phyloP scores from a whole-genome alignment of 495 filamentous ascomycete species.

The Penicillium flavigenum region DNA sequence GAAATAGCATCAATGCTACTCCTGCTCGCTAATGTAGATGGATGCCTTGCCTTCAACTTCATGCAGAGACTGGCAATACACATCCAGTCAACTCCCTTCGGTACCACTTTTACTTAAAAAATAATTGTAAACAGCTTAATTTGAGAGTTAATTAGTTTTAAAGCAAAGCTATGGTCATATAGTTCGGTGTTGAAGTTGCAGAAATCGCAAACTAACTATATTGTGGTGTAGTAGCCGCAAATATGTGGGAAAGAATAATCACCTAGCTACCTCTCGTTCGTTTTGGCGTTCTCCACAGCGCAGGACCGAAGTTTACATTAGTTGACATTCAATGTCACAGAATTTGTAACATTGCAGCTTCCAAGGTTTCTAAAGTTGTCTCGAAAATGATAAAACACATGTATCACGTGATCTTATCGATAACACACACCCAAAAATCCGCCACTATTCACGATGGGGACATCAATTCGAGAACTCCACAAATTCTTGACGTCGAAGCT shows the following conservation, averaged over 20 bases:
- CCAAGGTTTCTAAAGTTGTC: not conserved
- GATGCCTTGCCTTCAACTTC: not conserved
- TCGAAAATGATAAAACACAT: not conserved
- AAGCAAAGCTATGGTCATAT: not conserved
- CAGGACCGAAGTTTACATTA: not conserved
- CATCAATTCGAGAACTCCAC: conserved; percentile 4
- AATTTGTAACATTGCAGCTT: not conserved
- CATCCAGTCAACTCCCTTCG: not conserved
- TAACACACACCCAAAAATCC: conserved; percentile 30
- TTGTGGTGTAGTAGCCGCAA: not conserved
- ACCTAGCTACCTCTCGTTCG: not conserved
- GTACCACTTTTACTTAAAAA: not conserved
- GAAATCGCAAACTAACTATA: not conserved
- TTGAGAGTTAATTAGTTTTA: not conserved
- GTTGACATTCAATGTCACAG: not conserved
- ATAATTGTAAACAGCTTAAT: not conserved
- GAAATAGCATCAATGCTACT: not conserved
- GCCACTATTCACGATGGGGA: conserved; percentile 18
- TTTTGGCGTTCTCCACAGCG: not conserved
- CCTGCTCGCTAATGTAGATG: not conserved
- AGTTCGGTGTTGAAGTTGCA: not conserved
- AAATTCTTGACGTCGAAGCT: conserved; percentile 16
- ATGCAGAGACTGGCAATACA: not conserved
- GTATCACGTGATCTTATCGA: conserved; percentile 32
- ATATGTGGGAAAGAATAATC: not conserved